phyloP scores from a whole-genome alignment of 1,284 basidiomycete genomes.

The Takashimella tepidaria region DNA sequence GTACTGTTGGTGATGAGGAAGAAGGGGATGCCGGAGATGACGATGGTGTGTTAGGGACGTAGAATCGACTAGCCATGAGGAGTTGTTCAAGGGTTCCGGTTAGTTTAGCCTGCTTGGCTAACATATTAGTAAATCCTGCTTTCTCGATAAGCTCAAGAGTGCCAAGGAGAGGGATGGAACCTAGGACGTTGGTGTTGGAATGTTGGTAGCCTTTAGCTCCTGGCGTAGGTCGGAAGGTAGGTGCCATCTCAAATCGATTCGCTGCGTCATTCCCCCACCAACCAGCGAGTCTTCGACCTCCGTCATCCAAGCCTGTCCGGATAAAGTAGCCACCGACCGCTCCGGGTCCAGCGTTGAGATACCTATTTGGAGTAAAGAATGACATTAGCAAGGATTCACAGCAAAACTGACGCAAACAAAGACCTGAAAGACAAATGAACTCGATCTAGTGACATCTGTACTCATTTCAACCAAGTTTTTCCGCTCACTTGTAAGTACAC shows the following conservation, averaged over 20 bases:
- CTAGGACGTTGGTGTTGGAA: slow-evolving; percentile 83
- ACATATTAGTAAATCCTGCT: slow-evolving; percentile 65
- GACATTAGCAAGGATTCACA: neutral
- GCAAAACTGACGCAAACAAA: no score
- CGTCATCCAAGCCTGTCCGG: slow-evolving; percentile 40
- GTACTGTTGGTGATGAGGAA: neutral
- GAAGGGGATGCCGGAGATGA: slow-evolving; percentile 30
- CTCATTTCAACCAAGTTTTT: neutral
- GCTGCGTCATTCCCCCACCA: slow-evolving; percentile 94
- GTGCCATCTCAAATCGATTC: slow-evolving; percentile 88
- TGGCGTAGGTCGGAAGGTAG: slow-evolving; percentile 70
- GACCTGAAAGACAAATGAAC: no score
- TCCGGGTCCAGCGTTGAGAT: slow-evolving; percentile 92
- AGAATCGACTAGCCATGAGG: slow-evolving; percentile 61
- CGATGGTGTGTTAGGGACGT: no score
- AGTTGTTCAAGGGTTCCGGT: slow-evolving; percentile 66
- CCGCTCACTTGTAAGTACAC: slow-evolving; percentile 82
- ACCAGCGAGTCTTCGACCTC: slow-evolving; percentile 66
- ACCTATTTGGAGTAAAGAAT: slow-evolving; percentile 45
- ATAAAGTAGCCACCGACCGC: slow-evolving; percentile 72
- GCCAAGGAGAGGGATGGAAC: slow-evolving; percentile 71
- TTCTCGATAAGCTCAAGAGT: slow-evolving; percentile 73
- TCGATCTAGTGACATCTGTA: no score
- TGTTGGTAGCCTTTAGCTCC: slow-evolving; percentile 95
- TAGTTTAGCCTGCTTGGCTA: slow-evolving; percentile 64